These are phyloP conservation scores for Candida berthetii DNA, from an alignment of 805 yeast species.

Conservation along the genomic window DNA sequence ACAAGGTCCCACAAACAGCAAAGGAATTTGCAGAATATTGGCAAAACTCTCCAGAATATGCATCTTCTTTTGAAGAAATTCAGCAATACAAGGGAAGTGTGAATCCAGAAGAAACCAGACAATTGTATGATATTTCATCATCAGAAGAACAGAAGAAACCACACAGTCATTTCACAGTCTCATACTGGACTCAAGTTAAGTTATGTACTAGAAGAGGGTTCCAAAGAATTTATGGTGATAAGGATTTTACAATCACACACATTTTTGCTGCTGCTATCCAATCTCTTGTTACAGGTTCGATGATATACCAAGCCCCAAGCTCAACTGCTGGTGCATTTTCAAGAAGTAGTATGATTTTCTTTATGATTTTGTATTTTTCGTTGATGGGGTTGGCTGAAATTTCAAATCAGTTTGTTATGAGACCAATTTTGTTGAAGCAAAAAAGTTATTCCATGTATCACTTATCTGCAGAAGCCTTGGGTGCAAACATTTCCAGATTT, in stretches of 20 bases:
- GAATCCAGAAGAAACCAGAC: constrained; percentile 25
- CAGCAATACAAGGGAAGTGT: constrained; percentile 29
- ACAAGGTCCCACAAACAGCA: constrained; percentile 53
- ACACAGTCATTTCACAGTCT: constrained; percentile 21
- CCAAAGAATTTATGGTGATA: constrained; percentile 53
- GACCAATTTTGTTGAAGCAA: constrained; percentile 65
- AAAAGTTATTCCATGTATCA: constrained; percentile 65
- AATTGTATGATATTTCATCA: constrained; percentile 22
- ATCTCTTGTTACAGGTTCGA: constrained; percentile 58
- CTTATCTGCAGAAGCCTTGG: constrained; percentile 69
- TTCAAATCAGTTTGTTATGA: constrained; percentile 37
- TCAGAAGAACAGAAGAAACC: constrained; percentile 21
- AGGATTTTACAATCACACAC: constrained; percentile 35
- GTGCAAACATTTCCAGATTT: constrained; percentile 52
- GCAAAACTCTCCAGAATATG: constrained; percentile 42
- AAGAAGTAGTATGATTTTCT: constrained; percentile 59
- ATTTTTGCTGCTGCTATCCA: constrained; percentile 34
- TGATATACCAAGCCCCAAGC: constrained; percentile 47
- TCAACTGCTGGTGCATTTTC: constrained; percentile 53
- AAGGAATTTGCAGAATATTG: constrained; percentile 56
- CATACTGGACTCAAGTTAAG: constrained; percentile 38
- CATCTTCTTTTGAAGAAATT: constrained; percentile 36
- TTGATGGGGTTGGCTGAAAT: constrained; percentile 44
- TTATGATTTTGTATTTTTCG: constrained; percentile 46
- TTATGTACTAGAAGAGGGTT: constrained; percentile 44